These are phyloP conservation scores for Postia placenta DNA, from an alignment of 768 basidiomycete genomes.

Conservation along the genomic window DNA sequence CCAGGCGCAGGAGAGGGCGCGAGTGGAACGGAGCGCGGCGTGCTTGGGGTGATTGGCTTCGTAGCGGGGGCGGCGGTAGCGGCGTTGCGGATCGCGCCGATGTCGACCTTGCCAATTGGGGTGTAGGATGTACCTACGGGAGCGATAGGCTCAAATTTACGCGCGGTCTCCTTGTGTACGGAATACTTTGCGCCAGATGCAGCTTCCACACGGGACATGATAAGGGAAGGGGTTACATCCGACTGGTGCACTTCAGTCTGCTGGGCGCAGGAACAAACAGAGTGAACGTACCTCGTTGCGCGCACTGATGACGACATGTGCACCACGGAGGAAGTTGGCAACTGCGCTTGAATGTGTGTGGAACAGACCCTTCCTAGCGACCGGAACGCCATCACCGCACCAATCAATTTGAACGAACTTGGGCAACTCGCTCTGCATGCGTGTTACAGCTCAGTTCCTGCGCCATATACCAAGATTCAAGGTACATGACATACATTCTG, in stretches of 20 bases:
- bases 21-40: constrained; percentile 44
- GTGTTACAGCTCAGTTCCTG: neutral
- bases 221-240: constrained; percentile 73
- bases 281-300: constrained; percentile 65
- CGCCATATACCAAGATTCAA: neutral
- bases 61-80: constrained; percentile 12
- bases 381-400: constrained; percentile 97
- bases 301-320: constrained; percentile 82
- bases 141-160: constrained; percentile 72
- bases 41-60: constrained; percentile 32
- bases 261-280: neutral
- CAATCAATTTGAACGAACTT: constrained; percentile 97
- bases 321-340: constrained; percentile 71
- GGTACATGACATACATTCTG: constrained; percentile 53
- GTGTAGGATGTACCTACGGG: constrained; percentile 75
- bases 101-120: constrained; percentile 71
- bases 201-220: constrained; percentile 83
- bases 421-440: constrained; percentile 61
- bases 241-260: constrained; percentile 33
- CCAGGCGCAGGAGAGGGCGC: constrained; percentile 19
- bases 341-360: constrained; percentile 82
- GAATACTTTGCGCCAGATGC: constrained; percentile 91
- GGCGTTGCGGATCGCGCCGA: constrained; percentile 42
- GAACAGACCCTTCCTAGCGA: constrained; percentile 87
- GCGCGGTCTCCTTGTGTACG: constrained; percentile 68